Percentiles rank a stretch among this genome's conserved stretches.
These are phyloP conservation scores for Mycena rosella DNA, from an alignment of 768 basidiomycete species.

Conservation along the genomic window DNA sequence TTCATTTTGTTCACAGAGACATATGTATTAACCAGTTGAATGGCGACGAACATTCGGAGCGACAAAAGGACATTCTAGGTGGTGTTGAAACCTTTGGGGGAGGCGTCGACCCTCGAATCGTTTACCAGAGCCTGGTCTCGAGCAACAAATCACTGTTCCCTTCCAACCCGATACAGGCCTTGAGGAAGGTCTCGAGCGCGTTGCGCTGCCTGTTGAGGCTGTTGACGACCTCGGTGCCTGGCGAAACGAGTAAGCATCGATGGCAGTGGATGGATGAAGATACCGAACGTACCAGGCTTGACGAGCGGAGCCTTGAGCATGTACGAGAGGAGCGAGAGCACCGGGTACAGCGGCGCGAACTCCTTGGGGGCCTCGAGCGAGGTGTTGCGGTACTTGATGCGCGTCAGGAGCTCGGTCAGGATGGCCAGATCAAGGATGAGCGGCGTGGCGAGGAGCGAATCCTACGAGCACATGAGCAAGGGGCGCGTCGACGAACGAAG, in stretches of 20 bases:
- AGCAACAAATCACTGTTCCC: slow-evolving; percentile 86
- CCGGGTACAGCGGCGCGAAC: slow-evolving; percentile 89
- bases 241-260: slow-evolving; percentile 9
- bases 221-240: slow-evolving; percentile 93
- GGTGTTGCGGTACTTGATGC: slow-evolving; percentile 86
- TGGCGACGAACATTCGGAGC: slow-evolving; percentile 12
- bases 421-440: slow-evolving; percentile 95
- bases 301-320: slow-evolving; percentile 99
- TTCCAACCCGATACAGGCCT: slow-evolving; percentile 93
- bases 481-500: slow-evolving; percentile 6
- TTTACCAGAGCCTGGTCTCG: slow-evolving; percentile 90
- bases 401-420: slow-evolving; percentile 94
- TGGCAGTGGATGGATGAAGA: neutral
- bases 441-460: slow-evolving; percentile 95
- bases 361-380: slow-evolving; percentile 58
- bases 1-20: neutral
- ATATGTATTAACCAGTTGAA: slow-evolving; percentile 36
- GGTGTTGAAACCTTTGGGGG: slow-evolving; percentile 37
- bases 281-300: slow-evolving; percentile 74
- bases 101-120: neutral
- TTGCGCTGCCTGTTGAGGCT: slow-evolving; percentile 94
- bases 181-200: slow-evolving; percentile 93
- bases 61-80: neutral
- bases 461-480: slow-evolving; percentile 57
- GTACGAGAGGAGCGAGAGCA: slow-evolving; percentile 93